These are phyloP conservation scores for Tricholomella constricta DNA, from an alignment of 768 basidiomycete species.

Conservation along the genomic window DNA sequence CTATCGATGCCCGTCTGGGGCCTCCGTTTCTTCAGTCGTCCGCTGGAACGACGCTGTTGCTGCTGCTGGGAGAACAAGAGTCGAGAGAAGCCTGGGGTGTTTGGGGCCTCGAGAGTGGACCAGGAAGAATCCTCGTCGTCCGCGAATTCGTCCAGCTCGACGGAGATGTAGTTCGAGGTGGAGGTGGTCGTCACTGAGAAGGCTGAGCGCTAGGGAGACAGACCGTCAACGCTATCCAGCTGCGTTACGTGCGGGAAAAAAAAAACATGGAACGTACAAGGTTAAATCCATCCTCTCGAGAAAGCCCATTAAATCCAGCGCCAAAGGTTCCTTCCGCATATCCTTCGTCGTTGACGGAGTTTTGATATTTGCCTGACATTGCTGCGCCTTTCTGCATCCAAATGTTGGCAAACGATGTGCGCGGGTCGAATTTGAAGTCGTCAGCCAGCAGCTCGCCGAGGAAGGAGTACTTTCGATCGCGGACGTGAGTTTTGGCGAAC, in stretches of 20 bases:
- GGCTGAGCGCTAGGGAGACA: constrained; percentile 20
- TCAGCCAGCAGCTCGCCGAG: constrained; percentile 15
- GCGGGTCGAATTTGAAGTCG: constrained; percentile 23
- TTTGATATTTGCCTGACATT: constrained; percentile 5
- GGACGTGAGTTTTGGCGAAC: constrained; percentile 13
- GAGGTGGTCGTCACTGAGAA: constrained; percentile 27
- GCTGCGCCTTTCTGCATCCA: constrained; percentile 6
- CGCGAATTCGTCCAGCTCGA: constrained; percentile 10
- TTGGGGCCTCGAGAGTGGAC: constrained; percentile 22
- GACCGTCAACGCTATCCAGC: no score
- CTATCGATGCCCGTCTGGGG: neutral
- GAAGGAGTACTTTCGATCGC: constrained; percentile 10
- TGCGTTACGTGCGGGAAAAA: no score
- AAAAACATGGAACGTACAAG: constrained; percentile 10
- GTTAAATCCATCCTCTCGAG: constrained; percentile 9
- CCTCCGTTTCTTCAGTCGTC: constrained; percentile 8
- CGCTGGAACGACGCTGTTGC: neutral
- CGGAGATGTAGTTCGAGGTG: constrained; percentile 25
- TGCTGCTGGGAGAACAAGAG: constrained; percentile 1
- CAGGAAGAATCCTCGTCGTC: constrained; percentile 17
- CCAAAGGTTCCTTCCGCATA: constrained; percentile 14
- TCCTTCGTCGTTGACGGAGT: constrained; percentile 14
- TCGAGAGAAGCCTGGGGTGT: constrained; percentile 14
- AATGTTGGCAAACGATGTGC: constrained; percentile 19
- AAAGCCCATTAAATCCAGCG: neutral